Evolutionary conservation across 352 stramenopile species (phyloP), one percentile per base, ranked within the genome.

Genomic region (Pythium rishiriense): DNA sequence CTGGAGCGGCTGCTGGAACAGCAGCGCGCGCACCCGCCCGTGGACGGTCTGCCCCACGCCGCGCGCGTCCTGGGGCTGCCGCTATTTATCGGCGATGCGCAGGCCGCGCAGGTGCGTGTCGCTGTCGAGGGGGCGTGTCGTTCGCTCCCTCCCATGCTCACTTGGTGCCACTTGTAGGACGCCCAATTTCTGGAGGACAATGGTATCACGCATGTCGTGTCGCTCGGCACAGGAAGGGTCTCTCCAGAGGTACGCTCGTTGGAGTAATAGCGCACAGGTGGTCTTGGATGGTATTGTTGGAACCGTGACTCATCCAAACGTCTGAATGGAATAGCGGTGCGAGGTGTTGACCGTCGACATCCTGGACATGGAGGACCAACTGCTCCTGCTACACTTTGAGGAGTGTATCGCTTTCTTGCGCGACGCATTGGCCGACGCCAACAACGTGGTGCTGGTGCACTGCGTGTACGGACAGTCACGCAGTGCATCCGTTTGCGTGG

Each of bases 391-490:
- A 21, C 75, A 91, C 55, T 84, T 93, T n/a, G 47, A 73, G 3
- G 52, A 73, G 37, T 90, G 84, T 56, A 67, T 74, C 22, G 22
- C 39, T 21, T 76, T 76, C 45, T 31, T 76, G 14, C 50, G 52
- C 14, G 26, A 22, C 9, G 51, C 39, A 14, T 6, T 68, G 3
- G 47, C 52, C 4, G 15, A 50, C 9, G 25, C 19, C 12, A 41
- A 54, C 0, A 37, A 39, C 2, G 17, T 41, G 3, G 78, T 75
- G 51, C 70, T 93, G 28, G 86, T 94, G 46, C 84, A 94, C 47
- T 94, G 86, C 42, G 83, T 88, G 4, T 91, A 92, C 53, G 86
- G 86, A 22, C 86, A 94, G 61, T 92, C 82, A 10, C 80, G 86
- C 46, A 92, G 82, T 42, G 85, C 82, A 35, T 63, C 82, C 17